Conservation (phyloP, 331 rosid species). For the Malus hybrid region DNA sequence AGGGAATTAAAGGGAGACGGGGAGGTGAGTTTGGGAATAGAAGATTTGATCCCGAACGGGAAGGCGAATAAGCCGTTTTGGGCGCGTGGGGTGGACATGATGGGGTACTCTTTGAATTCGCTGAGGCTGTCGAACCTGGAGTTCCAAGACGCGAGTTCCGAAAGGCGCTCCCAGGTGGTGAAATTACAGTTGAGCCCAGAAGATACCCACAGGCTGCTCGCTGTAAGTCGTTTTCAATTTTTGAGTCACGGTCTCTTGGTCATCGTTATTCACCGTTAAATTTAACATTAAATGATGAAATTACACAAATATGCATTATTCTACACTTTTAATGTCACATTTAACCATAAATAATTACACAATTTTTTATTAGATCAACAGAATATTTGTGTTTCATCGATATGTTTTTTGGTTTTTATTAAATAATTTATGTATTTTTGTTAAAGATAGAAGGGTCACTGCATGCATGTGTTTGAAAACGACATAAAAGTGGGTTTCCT, state of each 20-base stretch:
- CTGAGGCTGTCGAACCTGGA: conserved; percentile 47
- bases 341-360: too few species aligned
- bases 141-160: conserved; percentile 35
- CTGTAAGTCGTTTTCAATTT: conserved; percentile 34
- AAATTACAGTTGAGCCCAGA: conserved; percentile 39
- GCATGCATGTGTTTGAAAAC: neutral
- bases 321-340: too few species aligned
- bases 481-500: too few species aligned
- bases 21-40: conserved; percentile 39
- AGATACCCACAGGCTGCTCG: conserved; percentile 41
- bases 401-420: neutral
- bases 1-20: conserved; percentile 22
- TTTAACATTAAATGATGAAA: too few species aligned
- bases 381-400: too few species aligned
- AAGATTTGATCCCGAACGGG: conserved; percentile 64
- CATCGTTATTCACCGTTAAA: too few species aligned
- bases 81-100: conserved; percentile 92
- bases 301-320: too few species aligned
- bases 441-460: neutral
- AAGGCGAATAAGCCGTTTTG: conserved; percentile 62
- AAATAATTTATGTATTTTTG: neutral
- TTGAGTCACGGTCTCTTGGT: too few species aligned
- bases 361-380: too few species aligned
- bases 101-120: conserved; percentile 80
- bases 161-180: conserved; percentile 42